Evolutionary conservation across 106 monocot genomes (phyloP).

Genomic region (Dendrobium nobile): DNA sequence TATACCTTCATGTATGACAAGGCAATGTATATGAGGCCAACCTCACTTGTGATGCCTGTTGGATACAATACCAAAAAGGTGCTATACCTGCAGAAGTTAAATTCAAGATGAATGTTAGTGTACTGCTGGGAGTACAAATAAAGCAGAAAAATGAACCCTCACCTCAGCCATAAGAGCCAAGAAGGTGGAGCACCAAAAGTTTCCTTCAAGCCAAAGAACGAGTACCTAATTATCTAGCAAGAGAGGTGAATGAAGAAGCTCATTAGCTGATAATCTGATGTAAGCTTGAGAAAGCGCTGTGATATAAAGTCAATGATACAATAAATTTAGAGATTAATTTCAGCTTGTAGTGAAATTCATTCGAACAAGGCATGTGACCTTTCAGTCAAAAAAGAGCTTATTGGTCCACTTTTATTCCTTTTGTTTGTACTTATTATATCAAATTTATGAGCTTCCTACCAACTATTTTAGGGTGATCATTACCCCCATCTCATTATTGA

Average conservation of each 20-base stretch:
- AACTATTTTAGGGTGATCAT: too few relatives aligned
- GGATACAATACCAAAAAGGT: slow-evolving; percentile 83
- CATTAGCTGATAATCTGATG: neutral
- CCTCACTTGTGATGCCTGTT: slow-evolving; percentile 78
- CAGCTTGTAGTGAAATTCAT: neutral
- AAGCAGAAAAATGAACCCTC: neutral
- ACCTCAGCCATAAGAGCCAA: slow-evolving; percentile 96
- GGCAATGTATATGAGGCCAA: slow-evolving; percentile 68
- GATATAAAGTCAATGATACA: neutral
- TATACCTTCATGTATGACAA: slow-evolving; percentile 80
- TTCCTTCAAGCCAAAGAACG: slow-evolving; percentile 89
- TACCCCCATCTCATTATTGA: too few relatives aligned
- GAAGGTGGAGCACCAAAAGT: slow-evolving; percentile 76
- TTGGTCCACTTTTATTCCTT: too few relatives aligned
- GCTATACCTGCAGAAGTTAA: slow-evolving; percentile 56
- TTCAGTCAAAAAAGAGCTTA: neutral
- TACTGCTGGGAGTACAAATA: neutral
- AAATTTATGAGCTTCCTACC: too few relatives aligned
- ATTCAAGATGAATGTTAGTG: neutral
- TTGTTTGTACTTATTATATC: too few relatives aligned
- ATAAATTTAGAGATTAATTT: neutral
- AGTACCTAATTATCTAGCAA: slow-evolving; percentile 81
- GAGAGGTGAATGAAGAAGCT: slow-evolving; percentile 3
- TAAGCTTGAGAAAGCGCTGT: neutral
- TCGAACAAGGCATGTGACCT: neutral